Conservation (phyloP, 2,329 filamentous ascomycete genomes). For the Colletotrichum lentis region DNA sequence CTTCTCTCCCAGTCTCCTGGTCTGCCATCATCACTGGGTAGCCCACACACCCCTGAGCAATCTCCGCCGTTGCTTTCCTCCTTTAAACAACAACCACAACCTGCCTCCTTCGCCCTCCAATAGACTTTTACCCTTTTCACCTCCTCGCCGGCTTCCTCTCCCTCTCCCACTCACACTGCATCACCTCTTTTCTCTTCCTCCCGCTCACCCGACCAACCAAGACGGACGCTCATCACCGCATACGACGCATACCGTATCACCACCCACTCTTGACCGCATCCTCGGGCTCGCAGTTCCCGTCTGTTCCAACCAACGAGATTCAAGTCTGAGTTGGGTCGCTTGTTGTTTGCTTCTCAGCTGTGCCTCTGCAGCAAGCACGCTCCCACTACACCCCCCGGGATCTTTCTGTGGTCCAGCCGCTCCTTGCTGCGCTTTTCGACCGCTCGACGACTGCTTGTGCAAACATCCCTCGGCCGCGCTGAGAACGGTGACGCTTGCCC, state of each 20-base stretch:
- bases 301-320: slow-evolving; percentile 9
- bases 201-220: slow-evolving; percentile 7
- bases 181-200: no score
- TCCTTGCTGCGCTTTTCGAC: slow-evolving; percentile 28
- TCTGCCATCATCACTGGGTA: slow-evolving; percentile 22
- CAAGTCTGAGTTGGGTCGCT: slow-evolving; percentile 22
- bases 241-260: slow-evolving; percentile 11
- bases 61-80: slow-evolving; percentile 1
- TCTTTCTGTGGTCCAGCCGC: slow-evolving; percentile 35
- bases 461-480: slow-evolving; percentile 30
- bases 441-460: slow-evolving; percentile 7
- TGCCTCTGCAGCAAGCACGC: slow-evolving; percentile 32
- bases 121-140: slow-evolving; percentile 35
- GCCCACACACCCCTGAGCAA: slow-evolving; percentile 14
- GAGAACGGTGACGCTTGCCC: slow-evolving; percentile 9
- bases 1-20: slow-evolving; percentile 18
- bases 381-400: slow-evolving; percentile 23
- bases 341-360: slow-evolving; percentile 34
- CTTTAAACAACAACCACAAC: slow-evolving; percentile 4
- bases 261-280: slow-evolving; percentile 15
- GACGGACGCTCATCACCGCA: neutral
- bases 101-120: slow-evolving; percentile 23
- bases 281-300: slow-evolving; percentile 13
- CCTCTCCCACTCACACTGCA: no score
- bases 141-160: slow-evolving; percentile 3